Percentiles rank a stretch among this genome's conserved stretches.
These are phyloP conservation scores for Prinsepia uniflora DNA, from an alignment of 306 rosid genomes.

Conservation along the genomic window DNA sequence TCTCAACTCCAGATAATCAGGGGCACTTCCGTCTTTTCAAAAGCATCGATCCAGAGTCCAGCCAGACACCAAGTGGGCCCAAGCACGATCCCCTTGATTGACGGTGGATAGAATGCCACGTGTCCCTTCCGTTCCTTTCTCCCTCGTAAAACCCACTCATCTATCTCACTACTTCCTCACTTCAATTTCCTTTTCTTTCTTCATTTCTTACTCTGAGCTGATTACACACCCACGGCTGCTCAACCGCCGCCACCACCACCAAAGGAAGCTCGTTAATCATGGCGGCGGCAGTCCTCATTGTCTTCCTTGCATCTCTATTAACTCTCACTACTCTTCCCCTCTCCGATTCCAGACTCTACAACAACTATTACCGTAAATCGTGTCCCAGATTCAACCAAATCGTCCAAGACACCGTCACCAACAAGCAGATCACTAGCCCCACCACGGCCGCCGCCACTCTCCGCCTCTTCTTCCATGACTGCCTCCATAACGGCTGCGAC, in stretches of 20 bases:
- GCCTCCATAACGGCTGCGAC: constrained; percentile 44
- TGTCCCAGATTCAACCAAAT: constrained; percentile 41
- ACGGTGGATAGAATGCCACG: constrained; percentile 11
- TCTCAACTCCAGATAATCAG: neutral
- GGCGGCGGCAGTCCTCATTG: constrained; percentile 12
- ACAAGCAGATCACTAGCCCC: constrained; percentile 47
- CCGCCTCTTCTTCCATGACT: constrained; percentile 46
- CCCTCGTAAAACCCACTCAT: neutral
- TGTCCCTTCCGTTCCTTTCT: neutral
- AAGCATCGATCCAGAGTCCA: neutral
- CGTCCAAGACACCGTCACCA: constrained; percentile 34
- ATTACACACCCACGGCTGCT: neutral
- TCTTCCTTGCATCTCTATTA: constrained; percentile 6
- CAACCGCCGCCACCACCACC: neutral
- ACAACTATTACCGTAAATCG: constrained; percentile 21
- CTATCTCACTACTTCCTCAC: neutral
- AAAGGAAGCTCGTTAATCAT: neutral
- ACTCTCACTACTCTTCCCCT: neutral
- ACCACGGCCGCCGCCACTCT: constrained; percentile 45
- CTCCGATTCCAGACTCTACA: constrained; percentile 19
- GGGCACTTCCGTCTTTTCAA: neutral
- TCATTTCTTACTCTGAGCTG: neutral
- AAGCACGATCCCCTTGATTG: constrained; percentile 37
- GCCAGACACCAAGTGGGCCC: neutral
- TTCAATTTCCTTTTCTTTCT: neutral